A percentile compares a stretch with the other conserved stretches of the same genome.
These are phyloP conservation scores for Kwoniella sp. DNA, from an alignment of 768 basidiomycete species.

Conservation along the genomic window DNA sequence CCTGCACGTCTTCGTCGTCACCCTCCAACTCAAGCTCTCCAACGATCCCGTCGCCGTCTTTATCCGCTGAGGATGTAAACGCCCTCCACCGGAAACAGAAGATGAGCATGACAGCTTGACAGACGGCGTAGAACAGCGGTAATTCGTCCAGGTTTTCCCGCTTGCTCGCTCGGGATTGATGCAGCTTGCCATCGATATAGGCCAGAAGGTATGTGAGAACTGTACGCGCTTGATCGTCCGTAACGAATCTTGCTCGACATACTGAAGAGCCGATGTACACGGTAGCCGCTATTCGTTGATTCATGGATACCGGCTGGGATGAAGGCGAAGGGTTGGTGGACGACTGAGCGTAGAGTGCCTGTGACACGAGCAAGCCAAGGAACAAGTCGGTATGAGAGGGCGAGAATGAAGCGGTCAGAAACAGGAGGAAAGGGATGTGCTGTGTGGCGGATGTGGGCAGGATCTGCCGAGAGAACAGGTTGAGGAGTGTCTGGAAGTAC, in stretches of 20 bases:
- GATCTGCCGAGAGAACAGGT: constrained; percentile 89
- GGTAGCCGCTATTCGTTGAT: constrained; percentile 85
- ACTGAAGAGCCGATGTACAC: constrained; percentile 91
- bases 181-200: constrained; percentile 72
- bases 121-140: constrained; percentile 82
- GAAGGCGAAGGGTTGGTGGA: constrained; percentile 52
- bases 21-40: constrained; percentile 44
- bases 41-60: constrained; percentile 56
- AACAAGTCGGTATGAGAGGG: constrained; percentile 86
- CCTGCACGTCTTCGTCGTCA: constrained; percentile 21
- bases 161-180: constrained; percentile 58
- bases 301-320: constrained; percentile 44
- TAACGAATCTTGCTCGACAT: constrained; percentile 80
- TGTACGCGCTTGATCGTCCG: constrained; percentile 64
- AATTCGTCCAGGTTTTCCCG: constrained; percentile 51
- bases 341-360: constrained; percentile 63
- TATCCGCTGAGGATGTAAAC: constrained; percentile 50
- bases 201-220: constrained; percentile 81
- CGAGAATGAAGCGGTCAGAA: constrained; percentile 90
- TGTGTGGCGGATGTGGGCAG: constrained; percentile 94
- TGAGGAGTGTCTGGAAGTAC: constrained; percentile 81
- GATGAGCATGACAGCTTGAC: constrained; percentile 88
- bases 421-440: constrained; percentile 93
- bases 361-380: constrained; percentile 87
- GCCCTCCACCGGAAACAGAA: constrained; percentile 99